phyloP scores from a whole-genome alignment of 2,329 filamentous ascomycete genomes.

The Bipolaris sorokiniana region DNA sequence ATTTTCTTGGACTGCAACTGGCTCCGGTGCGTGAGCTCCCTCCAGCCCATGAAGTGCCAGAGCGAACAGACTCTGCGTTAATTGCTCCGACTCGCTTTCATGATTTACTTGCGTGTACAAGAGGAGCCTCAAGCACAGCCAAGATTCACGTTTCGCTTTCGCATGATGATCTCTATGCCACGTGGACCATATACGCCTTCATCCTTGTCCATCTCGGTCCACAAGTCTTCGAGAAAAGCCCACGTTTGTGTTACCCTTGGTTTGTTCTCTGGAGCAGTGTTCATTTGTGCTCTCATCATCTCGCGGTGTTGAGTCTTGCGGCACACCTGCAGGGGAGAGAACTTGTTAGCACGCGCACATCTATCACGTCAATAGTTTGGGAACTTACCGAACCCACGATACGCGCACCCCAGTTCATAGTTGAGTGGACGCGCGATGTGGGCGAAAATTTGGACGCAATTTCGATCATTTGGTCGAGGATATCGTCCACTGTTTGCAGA shows the following conservation, averaged over 20 bases:
- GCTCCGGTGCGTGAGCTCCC: too few relatives aligned
- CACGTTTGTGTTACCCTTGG: background rate
- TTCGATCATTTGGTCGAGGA: background rate
- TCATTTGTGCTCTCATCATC: conserved; percentile 1
- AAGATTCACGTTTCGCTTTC: background rate
- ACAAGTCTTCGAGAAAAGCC: background rate
- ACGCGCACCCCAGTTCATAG: conserved; percentile 3
- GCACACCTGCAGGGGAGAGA: background rate
- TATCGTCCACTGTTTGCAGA: background rate
- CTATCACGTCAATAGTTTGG: background rate
- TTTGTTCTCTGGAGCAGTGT: background rate
- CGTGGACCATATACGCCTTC: conserved; percentile 4
- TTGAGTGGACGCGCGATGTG: conserved; percentile 1
- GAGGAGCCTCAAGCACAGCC: background rate
- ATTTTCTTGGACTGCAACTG: too few relatives aligned
- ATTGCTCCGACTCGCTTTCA: too few relatives aligned
- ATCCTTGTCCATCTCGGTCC: conserved; percentile 6
- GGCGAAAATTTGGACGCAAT: background rate
- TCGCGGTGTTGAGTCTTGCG: background rate
- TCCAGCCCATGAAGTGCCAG: too few relatives aligned
- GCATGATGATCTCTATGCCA: conserved; percentile 8
- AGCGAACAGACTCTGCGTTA: too few relatives aligned
- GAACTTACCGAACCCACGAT: conserved; percentile 3
- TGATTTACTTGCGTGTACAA: too few relatives aligned
- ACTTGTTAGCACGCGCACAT: background rate